Base-by-base conservation (phyloP, 2,329 filamentous ascomycete species). In the Orbilia brochopaga region DNA sequence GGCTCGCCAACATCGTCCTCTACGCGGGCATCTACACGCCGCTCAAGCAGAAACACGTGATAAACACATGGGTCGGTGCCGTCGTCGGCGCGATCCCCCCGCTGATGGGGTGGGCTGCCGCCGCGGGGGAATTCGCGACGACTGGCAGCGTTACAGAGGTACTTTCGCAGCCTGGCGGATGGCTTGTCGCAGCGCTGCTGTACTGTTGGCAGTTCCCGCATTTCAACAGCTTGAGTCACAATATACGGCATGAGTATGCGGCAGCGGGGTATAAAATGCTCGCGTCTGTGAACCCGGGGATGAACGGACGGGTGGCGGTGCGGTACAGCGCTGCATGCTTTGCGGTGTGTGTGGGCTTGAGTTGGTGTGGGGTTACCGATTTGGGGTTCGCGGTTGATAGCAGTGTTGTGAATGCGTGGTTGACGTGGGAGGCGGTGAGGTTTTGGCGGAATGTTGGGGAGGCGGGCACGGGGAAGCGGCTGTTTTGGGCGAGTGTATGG, bases 401-500 rank as follows among this genome's bases (percentile, higher is more conserved):
- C 76, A 83, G 88, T 44, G 85, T 90, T 1, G 86, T 95, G 73
- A 99, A 99, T 78, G 82, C 84, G 32, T 99, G 94, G 94, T 85
- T 99, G 75, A 83, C 87, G 7, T 85, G 86, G 60, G 88, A 95
- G 79, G 91, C 93, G 0, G 86, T 90, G 76, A 83, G 84, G 40
- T 97, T 97, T 81, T 96, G 90, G 88, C 85, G 84, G 74, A 82
- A 86, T 27, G 86, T 69, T 1, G 93, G 93, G 11, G 85, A 88
- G 73, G 87, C 88, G 76, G 92, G 92, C 1, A 91, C 86, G 17
- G 92, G 94, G 1, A 85, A 91, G 63, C 88, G 89, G 0, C 80
- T 99, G 58, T 99, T 99, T 80, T 99, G 94, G 94, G 92, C 94
- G 1, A 96, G 91, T 79, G 91, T 99, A 8, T 97, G 93, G 94